Percentiles rank a stretch among this genome's conserved stretches.
phyloP scores from a whole-genome alignment of 225 moss, liverwort and hornwort genomes.

The Antitrichia curtipendula region DNA sequence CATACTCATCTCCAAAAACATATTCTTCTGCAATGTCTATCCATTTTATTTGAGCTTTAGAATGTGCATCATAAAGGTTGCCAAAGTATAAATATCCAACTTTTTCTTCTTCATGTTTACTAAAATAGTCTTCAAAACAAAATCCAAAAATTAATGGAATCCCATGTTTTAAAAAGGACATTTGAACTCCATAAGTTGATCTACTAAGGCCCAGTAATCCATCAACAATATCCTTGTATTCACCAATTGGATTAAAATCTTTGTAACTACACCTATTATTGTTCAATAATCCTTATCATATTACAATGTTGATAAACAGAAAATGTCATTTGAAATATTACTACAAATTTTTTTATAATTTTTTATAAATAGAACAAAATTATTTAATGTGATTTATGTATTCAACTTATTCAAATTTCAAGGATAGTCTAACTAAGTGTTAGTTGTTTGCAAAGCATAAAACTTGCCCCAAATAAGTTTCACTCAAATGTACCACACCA shows the following conservation, averaged over 20 bases:
- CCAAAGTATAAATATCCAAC: conserved; percentile 23
- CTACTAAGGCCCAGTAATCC: conserved; percentile 1
- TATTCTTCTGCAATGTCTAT: neutral
- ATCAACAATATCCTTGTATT: conserved; percentile 2
- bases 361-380: too few relatives aligned
- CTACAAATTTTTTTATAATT: too few relatives aligned
- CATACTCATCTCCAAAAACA: conserved; percentile 21
- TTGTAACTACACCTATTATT: neutral
- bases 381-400: too few relatives aligned
- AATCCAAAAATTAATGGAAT: conserved; percentile 1
- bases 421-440: neutral
- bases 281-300: neutral
- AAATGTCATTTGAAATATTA: neutral
- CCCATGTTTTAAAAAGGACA: neutral
- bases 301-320: neutral
- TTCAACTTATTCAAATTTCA: neutral
- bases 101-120: neutral
- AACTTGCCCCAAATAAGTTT: neutral
- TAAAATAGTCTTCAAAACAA: conserved; percentile 1
- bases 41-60: neutral
- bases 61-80: neutral
- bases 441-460: too few relatives aligned
- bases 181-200: neutral
- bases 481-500: neutral
- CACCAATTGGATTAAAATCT: neutral